Conservation (phyloP, 108 stramenopile species). For the Parietichytrium sp. region DNA sequence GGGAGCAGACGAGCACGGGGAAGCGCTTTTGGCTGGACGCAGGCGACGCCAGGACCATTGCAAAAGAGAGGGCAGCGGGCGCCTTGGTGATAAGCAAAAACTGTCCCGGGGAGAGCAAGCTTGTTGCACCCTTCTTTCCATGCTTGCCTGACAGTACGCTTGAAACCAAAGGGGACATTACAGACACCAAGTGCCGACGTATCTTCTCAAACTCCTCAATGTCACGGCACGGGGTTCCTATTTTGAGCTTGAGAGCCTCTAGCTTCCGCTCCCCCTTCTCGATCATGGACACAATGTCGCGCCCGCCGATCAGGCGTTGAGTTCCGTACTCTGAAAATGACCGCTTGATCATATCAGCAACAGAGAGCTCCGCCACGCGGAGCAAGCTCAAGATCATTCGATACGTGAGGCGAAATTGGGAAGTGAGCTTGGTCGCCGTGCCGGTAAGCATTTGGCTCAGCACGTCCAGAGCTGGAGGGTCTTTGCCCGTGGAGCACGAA, state of each 20-base stretch:
- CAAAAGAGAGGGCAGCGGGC: neutral
- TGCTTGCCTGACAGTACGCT: neutral
- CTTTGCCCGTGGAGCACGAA: constrained; percentile 45
- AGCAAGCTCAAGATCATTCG: constrained; percentile 94
- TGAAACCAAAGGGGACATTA: neutral
- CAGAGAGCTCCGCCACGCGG: constrained; percentile 87
- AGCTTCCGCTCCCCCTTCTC: constrained; percentile 54
- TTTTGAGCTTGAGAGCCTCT: neutral
- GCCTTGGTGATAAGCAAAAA: constrained; percentile 12
- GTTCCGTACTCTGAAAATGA: constrained; percentile 85
- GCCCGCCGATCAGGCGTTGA: constrained; percentile 82
- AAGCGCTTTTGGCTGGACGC: neutral
- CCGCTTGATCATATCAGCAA: constrained; percentile 93
- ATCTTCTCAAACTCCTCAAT: neutral
- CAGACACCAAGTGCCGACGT: neutral
- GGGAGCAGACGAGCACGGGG: neutral
- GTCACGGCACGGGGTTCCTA: neutral
- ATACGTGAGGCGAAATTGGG: constrained; percentile 92
- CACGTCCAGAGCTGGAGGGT: constrained; percentile 30
- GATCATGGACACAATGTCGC: constrained; percentile 82
- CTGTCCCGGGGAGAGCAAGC: neutral
- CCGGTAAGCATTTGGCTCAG: constrained; percentile 86
- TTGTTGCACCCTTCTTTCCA: neutral
- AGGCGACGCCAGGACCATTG: neutral
- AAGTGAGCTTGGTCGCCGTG: constrained; percentile 73